Percentiles rank a stretch among this genome's conserved stretches.
These are phyloP conservation scores for Beauveria pseudobassiana DNA, from an alignment of 2,329 filamentous ascomycete species.

Conservation along the genomic window DNA sequence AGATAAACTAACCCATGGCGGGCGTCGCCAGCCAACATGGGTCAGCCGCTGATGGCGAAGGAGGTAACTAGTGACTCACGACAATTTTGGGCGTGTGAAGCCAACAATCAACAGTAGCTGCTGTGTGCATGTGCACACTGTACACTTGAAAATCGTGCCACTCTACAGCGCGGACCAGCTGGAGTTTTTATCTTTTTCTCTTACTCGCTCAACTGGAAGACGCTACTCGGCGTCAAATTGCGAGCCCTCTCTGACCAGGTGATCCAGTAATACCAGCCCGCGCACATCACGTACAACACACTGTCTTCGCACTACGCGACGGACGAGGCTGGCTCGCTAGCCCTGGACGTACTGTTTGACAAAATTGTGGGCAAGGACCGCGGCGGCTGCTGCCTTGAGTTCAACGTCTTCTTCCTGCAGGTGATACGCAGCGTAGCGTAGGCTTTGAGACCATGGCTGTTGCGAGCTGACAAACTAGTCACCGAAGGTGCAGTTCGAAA, in stretches of 20 bases:
- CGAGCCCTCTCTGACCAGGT: not conserved
- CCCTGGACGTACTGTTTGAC: not conserved
- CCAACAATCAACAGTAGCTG: too few species aligned
- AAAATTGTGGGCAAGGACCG: not conserved
- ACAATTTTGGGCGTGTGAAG: not conserved
- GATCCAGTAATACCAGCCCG: not conserved
- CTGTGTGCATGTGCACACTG: too few species aligned
- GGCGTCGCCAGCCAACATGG: too few species aligned
- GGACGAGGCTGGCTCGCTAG: not conserved
- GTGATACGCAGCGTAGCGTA: not conserved
- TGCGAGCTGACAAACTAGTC: not conserved
- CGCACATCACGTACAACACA: constrained; percentile 6
- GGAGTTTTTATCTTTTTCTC: not conserved
- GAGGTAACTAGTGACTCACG: not conserved
- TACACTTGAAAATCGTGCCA: not conserved
- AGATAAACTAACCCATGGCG: too few species aligned
- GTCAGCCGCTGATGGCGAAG: too few species aligned
- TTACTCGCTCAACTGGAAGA: not conserved
- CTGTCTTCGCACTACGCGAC: not conserved
- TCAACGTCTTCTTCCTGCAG: not conserved
- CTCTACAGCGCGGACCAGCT: not conserved
- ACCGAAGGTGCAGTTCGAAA: not conserved
- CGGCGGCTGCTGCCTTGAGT: constrained; percentile 6
- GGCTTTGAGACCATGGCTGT: not conserved
- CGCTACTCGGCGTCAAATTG: not conserved